Evolutionary conservation across 768 basidiomycete species (phyloP).

Genomic region (Mycena crocata): DNA sequence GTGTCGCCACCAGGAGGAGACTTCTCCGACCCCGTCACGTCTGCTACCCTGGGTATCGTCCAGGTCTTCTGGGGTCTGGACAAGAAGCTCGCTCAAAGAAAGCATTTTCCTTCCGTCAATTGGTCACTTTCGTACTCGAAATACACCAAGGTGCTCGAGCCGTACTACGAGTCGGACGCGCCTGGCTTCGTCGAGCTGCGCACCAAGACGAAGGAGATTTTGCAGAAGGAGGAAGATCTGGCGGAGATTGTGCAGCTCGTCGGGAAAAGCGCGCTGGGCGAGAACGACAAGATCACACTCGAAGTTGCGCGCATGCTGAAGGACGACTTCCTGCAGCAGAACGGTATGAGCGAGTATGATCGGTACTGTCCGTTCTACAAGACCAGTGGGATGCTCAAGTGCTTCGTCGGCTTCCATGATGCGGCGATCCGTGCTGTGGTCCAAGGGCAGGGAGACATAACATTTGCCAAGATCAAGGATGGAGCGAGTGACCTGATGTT

Average conservation of each 20-base stretch:
- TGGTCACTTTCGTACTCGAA: conserved; percentile 99
- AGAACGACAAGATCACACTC: conserved; percentile 97
- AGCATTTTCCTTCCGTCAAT: conserved; percentile 99
- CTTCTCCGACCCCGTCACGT: conserved; percentile 98
- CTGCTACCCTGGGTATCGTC: conserved; percentile 97
- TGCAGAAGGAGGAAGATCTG: conserved; percentile 98
- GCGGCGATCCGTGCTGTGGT: conserved; percentile 87
- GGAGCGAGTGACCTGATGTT: conserved; percentile 89
- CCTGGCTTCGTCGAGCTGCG: conserved; percentile 97
- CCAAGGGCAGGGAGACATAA: conserved; percentile 82
- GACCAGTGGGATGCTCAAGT: conserved; percentile 94
- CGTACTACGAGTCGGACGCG: conserved; percentile 90
- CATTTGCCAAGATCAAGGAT: conserved; percentile 90
- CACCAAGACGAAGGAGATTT: conserved; percentile 92
- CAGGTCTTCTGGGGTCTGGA: conserved; percentile 99
- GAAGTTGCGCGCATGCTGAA: conserved; percentile 98
- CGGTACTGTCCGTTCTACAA: conserved; percentile 99
- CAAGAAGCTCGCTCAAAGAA: conserved; percentile 98
- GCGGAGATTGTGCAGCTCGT: conserved; percentile 99
- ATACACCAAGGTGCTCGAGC: conserved; percentile 93
- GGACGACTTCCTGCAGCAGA: conserved; percentile 97
- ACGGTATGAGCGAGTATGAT: conserved; percentile 98
- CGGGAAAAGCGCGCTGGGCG: conserved; percentile 97
- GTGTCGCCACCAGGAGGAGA: conserved; percentile 99
- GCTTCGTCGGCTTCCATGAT: conserved; percentile 95